A percentile compares a stretch with the other conserved stretches of the same genome.
Evolutionary conservation across 148 eudicot species (phyloP).

Genomic region (Hydrangea macrophylla): DNA sequence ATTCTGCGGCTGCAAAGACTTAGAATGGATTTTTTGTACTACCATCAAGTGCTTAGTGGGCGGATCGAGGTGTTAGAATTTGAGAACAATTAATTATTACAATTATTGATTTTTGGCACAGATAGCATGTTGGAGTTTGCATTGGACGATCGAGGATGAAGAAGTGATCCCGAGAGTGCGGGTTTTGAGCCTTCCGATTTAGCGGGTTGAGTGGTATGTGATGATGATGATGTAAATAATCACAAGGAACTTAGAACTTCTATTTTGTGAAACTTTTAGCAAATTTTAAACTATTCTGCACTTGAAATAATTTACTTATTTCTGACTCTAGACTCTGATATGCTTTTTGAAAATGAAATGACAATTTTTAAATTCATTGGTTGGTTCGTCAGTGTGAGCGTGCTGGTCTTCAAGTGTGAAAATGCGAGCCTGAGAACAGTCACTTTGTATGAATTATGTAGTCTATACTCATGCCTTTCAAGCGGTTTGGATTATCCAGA

Average conservation of each 20-base stretch:
- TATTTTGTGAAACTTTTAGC: not conserved
- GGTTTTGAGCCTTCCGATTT: not conserved
- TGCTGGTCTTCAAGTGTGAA: too few relatives aligned
- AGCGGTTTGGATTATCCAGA: too few relatives aligned
- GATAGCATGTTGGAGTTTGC: not conserved
- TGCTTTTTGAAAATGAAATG: not conserved
- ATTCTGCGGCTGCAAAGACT: slow-evolving; percentile 32
- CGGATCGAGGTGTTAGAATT: not conserved
- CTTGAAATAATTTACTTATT: not conserved
- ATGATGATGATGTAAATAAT: too few relatives aligned
- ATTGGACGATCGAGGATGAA: not conserved
- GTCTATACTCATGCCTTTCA: too few relatives aligned
- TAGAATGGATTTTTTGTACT: not conserved
- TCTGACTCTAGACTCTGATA: not conserved
- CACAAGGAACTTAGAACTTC: too few relatives aligned
- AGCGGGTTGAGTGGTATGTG: not conserved
- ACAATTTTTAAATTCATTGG: too few relatives aligned
- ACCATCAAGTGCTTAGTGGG: not conserved
- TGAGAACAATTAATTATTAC: not conserved
- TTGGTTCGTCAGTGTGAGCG: too few relatives aligned
- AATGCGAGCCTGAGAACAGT: too few relatives aligned
- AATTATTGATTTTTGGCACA: not conserved
- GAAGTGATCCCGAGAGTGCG: not conserved
- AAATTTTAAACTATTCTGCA: not conserved
- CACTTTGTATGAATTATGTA: too few relatives aligned